Conservation (phyloP, 1,284 basidiomycete genomes). For the Bjerkandera adusta region DNA sequence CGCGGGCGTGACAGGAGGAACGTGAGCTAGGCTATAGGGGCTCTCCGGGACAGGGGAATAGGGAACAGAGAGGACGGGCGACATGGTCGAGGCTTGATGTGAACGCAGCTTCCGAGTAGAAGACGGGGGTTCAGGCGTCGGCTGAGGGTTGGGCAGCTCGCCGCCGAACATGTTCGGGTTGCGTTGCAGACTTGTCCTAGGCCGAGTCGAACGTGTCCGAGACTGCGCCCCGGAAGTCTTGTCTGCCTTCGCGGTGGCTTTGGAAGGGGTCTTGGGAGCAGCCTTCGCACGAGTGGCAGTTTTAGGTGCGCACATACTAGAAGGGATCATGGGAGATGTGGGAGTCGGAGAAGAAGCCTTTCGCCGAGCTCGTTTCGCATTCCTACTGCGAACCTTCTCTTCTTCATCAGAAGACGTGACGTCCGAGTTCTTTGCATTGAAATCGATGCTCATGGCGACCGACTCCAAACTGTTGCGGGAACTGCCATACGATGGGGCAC, state of each 20-base stretch:
- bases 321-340: slow-evolving; percentile 17
- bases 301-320: too few relatives aligned
- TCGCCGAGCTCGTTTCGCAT: slow-evolving; percentile 61
- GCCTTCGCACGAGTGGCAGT: slow-evolving; percentile 18
- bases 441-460: slow-evolving; percentile 32
- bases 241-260: slow-evolving; percentile 14
- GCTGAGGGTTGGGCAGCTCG: slow-evolving; percentile 32
- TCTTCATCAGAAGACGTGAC: slow-evolving; percentile 72
- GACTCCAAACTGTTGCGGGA: slow-evolving; percentile 33
- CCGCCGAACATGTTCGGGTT: slow-evolving; percentile 61
- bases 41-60: slow-evolving; percentile 11
- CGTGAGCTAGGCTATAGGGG: slow-evolving; percentile 13
- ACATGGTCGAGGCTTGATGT: slow-evolving; percentile 1
- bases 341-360: slow-evolving; percentile 36
- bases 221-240: too few relatives aligned
- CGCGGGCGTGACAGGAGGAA: slow-evolving; percentile 15
- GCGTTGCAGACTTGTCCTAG: slow-evolving; percentile 45
- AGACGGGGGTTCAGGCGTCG: slow-evolving; percentile 14
- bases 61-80: slow-evolving; percentile 10
- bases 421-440: slow-evolving; percentile 30
- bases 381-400: slow-evolving; percentile 57
- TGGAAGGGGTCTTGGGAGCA: slow-evolving; percentile 16
- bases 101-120: slow-evolving; percentile 6
- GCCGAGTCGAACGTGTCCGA: slow-evolving; percentile 22
- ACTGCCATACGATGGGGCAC: slow-evolving; percentile 38